These are phyloP conservation scores for Hansfordia pulvinata DNA, from an alignment of 2,329 filamentous ascomycete species.

Conservation along the genomic window DNA sequence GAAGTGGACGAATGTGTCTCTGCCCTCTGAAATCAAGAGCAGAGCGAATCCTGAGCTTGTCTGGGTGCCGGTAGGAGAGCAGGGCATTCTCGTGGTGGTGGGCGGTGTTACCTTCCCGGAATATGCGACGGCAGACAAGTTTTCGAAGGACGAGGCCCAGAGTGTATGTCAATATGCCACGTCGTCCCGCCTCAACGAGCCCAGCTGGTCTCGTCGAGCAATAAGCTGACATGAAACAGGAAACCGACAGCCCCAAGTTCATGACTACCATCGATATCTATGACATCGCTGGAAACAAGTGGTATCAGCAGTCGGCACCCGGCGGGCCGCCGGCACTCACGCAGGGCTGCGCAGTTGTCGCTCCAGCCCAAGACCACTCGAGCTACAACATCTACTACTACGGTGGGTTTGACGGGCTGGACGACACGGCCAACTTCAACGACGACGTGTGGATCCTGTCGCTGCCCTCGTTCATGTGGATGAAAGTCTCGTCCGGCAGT, in stretches of 20 bases:
- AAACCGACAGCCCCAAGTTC: constrained; percentile 54
- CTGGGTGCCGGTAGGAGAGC: constrained; percentile 63
- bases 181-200: constrained; percentile 9
- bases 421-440: constrained; percentile 22
- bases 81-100: constrained; percentile 65
- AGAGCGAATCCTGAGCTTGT: constrained; percentile 53
- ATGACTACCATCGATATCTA: constrained; percentile 63
- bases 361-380: constrained; percentile 54
- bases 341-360: constrained; percentile 62
- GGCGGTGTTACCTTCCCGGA: constrained; percentile 57
- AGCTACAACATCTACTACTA: constrained; percentile 80
- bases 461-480: constrained; percentile 72
- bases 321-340: constrained; percentile 42
- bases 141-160: constrained; percentile 18
- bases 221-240: no score
- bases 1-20: constrained; percentile 41
- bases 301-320: constrained; percentile 55
- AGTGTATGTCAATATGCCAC: constrained; percentile 21
- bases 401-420: constrained; percentile 53
- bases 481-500: constrained; percentile 30
- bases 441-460: constrained; percentile 74
- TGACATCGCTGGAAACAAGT: constrained; percentile 54
- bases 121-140: constrained; percentile 17
- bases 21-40: constrained; percentile 33
- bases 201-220: no score